phyloP scores from a whole-genome alignment of 257 asterid species.

The Gentiana macrophylla region DNA sequence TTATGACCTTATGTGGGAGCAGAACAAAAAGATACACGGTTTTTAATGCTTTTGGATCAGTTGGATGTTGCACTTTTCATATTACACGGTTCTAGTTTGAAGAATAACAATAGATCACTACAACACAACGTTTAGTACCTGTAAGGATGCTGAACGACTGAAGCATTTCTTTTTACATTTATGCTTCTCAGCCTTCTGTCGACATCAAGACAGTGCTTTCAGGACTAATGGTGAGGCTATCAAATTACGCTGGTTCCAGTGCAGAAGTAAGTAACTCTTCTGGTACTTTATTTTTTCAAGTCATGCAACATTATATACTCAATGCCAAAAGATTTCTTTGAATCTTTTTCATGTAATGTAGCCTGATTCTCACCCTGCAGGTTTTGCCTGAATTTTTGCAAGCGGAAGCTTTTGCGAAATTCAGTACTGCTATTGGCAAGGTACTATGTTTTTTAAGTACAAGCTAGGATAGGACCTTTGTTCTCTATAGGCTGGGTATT shows the following conservation, averaged over 20 bases:
- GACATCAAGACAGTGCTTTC: constrained; percentile 95
- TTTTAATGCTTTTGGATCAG: no score
- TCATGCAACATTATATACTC: neutral
- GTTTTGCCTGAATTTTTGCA: constrained; percentile 93
- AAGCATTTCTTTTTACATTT: constrained; percentile 13
- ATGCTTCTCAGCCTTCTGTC: constrained; percentile 61
- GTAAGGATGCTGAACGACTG: neutral
- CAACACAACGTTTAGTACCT: neutral
- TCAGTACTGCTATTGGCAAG: constrained; percentile 84
- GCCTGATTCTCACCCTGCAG: constrained; percentile 44
- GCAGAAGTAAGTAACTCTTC: constrained; percentile 51
- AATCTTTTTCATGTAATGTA: constrained; percentile 4
- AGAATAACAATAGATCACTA: no score
- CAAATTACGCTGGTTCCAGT: constrained; percentile 95
- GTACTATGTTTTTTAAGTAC: constrained; percentile 26
- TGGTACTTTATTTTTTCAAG: neutral
- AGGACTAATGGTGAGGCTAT: constrained; percentile 94
- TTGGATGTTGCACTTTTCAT: no score
- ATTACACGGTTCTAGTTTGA: no score
- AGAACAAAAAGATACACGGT: no score
- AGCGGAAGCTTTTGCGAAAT: constrained; percentile 95
- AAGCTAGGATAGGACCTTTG: no score
- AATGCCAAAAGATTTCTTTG: constrained; percentile 6
- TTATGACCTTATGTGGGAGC: no score
- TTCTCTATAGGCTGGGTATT: no score